Conservation (phyloP, 2,329 filamentous ascomycete genomes). For the Sporothrix variecibatus region DNA sequence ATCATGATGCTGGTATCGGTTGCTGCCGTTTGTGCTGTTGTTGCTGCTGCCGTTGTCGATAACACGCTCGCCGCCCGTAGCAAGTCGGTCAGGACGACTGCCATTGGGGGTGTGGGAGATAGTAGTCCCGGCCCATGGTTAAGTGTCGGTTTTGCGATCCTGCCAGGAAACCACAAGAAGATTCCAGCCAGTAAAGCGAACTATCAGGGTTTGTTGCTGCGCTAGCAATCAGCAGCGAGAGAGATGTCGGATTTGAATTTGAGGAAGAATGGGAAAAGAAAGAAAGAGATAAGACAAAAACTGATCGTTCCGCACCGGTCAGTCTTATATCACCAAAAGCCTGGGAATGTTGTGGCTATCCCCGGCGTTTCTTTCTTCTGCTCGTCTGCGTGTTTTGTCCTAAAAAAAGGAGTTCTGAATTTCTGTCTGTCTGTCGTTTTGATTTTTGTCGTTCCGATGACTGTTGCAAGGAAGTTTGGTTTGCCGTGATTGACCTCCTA, state of each 20-base stretch:
- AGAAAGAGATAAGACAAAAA: background rate
- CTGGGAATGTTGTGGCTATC: slow-evolving; percentile 11
- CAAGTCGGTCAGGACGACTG: slow-evolving; percentile 29
- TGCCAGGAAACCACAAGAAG: slow-evolving; percentile 13
- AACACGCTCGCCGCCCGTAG: slow-evolving; percentile 26
- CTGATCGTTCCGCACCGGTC: background rate
- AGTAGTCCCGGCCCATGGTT: slow-evolving; percentile 32
- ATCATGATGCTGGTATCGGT: slow-evolving; percentile 30
- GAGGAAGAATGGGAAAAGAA: background rate
- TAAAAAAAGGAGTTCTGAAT: background rate
- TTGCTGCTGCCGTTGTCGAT: slow-evolving; percentile 19
- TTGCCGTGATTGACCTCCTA: background rate
- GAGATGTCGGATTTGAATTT: slow-evolving; percentile 11
- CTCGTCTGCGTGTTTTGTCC: background rate
- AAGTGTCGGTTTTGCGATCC: background rate
- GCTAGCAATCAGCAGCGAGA: slow-evolving; percentile 12
- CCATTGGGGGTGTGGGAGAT: slow-evolving; percentile 33
- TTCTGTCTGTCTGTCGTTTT: background rate
- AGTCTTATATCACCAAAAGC: slow-evolving; percentile 1
- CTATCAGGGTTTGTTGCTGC: slow-evolving; percentile 1
- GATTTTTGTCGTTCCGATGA: background rate
- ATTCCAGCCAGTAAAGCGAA: background rate
- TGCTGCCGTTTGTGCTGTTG: slow-evolving; percentile 2
- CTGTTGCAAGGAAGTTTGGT: background rate
- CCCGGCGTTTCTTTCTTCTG: background rate